phyloP scores from a whole-genome alignment of 345 rosid genomes.

The Melaleuca alternifolia region DNA sequence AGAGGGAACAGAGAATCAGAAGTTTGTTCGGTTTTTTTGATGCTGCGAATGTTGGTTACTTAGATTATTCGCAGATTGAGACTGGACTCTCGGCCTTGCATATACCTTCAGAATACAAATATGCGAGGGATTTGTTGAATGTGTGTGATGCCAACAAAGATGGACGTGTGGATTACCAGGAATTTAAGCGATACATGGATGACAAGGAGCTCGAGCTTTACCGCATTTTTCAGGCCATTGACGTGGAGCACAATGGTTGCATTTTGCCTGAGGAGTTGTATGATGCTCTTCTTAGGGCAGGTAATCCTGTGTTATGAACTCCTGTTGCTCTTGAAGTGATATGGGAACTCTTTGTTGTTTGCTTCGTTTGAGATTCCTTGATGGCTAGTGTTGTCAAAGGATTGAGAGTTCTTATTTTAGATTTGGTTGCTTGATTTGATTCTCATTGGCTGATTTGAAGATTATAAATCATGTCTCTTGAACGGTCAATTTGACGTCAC shows the following conservation, averaged over 20 bases:
- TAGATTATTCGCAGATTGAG: conserved; percentile 83
- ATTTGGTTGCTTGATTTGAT: neutral
- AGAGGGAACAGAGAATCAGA: conserved; percentile 64
- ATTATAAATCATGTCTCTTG: neutral
- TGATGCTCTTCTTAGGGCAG: conserved; percentile 82
- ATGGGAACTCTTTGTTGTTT: neutral
- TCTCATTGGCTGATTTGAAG: neutral
- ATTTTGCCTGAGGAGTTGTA: conserved; percentile 80
- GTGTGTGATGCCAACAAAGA: conserved; percentile 79
- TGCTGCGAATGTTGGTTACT: conserved; percentile 41
- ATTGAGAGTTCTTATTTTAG: neutral
- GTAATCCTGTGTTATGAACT: conserved; percentile 12
- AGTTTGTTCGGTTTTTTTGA: conserved; percentile 70
- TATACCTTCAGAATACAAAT: conserved; percentile 64
- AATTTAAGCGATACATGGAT: conserved; percentile 88
- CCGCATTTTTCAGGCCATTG: conserved; percentile 17
- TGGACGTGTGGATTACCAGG: conserved; percentile 78
- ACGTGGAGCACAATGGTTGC: conserved; percentile 54
- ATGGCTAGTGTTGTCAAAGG: neutral
- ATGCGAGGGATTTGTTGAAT: conserved; percentile 67
- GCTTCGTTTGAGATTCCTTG: neutral
- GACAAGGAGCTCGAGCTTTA: conserved; percentile 19
- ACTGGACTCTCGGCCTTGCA: conserved; percentile 63
- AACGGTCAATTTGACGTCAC: neutral
- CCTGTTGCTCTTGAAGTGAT: neutral